Evolutionary conservation across 257 asterid genomes (phyloP), one percentile per base, ranked within the genome.

Genomic region (Orobanche coerulescens): DNA sequence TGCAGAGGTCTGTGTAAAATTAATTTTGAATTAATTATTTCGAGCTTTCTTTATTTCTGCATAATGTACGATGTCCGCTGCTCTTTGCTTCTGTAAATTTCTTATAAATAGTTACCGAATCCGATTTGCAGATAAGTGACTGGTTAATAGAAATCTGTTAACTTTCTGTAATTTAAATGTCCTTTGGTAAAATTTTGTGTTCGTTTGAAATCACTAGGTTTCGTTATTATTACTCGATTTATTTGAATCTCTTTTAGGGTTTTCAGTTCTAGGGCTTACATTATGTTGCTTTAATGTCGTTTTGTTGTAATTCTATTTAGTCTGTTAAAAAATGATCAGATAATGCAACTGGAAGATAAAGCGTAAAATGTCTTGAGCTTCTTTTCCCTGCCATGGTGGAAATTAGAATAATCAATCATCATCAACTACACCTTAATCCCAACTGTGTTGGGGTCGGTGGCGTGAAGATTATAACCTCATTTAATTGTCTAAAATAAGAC

Each of bases 1-100:
- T 22, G 34, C 65, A 59, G 24, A 59, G 65, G 65, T 59, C 31
- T 24, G 34, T 20, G 51, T 36, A 12, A 58, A 36, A 36, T 58
- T 13, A 57, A 24, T 25, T 58, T 42, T 7, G 50, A 20, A 58
- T 39, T 4, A 36, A 22, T 0, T 58, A 47, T 57, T 26, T 10
- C 6, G 18, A 16, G 18, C n/a, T 59, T 6, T 39, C 14, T 39
- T 5, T 37, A 10, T 18, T 8, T 25, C 22, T 59, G 39, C 31
- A 13, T 40, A 24, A 0, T 19, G 8, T 23, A 4, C 39, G 37
- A 13, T 59, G 52, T 39, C 22, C 16, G 31, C 48, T 1, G 1
- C 11, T 1, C 20, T 37, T 20, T 34, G 3, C 4, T 34, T 5
- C 9, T 19, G 10, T 57, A 19, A 34, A 57, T 20, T 46, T 37